A percentile compares a stretch with the other conserved stretches of the same genome.
Conservation (phyloP, 2,329 filamentous ascomycete species). For the Cladophialophora chaetospira region DNA sequence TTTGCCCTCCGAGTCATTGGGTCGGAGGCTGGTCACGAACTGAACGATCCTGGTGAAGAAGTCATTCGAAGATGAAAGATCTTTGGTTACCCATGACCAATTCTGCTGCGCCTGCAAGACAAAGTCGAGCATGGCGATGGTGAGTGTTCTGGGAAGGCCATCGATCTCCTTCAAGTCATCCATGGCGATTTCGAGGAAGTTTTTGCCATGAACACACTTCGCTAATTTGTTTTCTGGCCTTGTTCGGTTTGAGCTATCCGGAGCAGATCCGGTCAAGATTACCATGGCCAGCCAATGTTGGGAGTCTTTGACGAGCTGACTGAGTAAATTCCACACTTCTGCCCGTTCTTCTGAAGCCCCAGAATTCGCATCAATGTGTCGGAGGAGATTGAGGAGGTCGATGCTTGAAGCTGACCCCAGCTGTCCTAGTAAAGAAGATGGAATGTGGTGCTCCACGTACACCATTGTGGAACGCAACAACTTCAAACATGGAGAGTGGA, state of each 20-base stretch:
- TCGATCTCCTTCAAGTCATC: conserved; percentile 68
- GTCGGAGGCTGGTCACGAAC: conserved; percentile 65
- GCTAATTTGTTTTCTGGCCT: conserved; percentile 49
- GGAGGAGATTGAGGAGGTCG: conserved; percentile 77
- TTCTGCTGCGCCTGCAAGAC: conserved; percentile 86
- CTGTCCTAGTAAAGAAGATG: conserved; percentile 69
- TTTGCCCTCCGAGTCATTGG: conserved; percentile 50
- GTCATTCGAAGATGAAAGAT: conserved; percentile 69
- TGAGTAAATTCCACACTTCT: conserved; percentile 80
- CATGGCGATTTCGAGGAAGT: conserved; percentile 74
- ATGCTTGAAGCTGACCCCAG: conserved; percentile 80
- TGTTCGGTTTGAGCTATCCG: conserved; percentile 67
- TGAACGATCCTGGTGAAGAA: conserved; percentile 73
- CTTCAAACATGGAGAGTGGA: conserved; percentile 10
- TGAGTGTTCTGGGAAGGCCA: conserved; percentile 64
- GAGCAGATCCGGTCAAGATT: conserved; percentile 82
- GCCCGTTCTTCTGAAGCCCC: conserved; percentile 39
- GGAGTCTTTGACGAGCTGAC: conserved; percentile 80
- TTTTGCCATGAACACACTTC: conserved; percentile 52
- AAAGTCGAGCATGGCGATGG: conserved; percentile 79
- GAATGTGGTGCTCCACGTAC: conserved; percentile 21
- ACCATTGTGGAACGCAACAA: conserved; percentile 16
- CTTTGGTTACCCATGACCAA: conserved; percentile 91
- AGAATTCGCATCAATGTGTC: conserved; percentile 68
- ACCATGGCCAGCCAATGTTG: conserved; percentile 97